Conservation (phyloP, 1,284 basidiomycete genomes). For the Leccinum laetum region DNA sequence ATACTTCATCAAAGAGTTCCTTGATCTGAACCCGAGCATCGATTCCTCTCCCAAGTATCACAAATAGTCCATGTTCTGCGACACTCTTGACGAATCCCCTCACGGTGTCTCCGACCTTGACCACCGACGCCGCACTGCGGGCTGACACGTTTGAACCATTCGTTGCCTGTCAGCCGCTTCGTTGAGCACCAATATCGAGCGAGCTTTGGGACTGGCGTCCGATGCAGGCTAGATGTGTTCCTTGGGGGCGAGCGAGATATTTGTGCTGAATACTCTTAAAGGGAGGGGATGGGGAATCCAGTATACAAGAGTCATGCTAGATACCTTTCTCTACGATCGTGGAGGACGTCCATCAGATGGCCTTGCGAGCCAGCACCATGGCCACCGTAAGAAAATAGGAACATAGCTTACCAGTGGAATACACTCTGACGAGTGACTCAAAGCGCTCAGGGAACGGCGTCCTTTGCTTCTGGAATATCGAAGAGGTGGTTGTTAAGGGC, state of each 20-base stretch:
- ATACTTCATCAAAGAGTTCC: conserved; percentile 88
- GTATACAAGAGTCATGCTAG: not conserved
- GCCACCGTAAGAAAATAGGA: conserved; percentile 38
- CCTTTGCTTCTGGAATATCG: conserved; percentile 61
- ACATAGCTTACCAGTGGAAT: conserved; percentile 48
- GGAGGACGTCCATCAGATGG: not conserved
- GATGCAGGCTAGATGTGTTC: not conserved
- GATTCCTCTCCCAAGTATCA: conserved; percentile 79
- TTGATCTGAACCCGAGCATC: conserved; percentile 94
- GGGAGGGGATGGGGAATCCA: not conserved
- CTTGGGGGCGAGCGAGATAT: too few species aligned
- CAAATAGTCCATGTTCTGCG: conserved; percentile 88
- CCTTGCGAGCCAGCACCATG: conserved; percentile 53
- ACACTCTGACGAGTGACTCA: conserved; percentile 48
- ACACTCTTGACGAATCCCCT: conserved; percentile 92
- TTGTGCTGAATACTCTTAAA: not conserved
- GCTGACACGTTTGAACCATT: conserved; percentile 10
- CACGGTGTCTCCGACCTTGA: conserved; percentile 74
- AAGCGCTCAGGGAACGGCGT: conserved; percentile 34
- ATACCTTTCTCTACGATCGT: not conserved
- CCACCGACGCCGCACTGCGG: not conserved
- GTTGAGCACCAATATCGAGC: not conserved
- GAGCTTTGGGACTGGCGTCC: too few species aligned
- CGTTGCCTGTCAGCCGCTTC: conserved; percentile 12
- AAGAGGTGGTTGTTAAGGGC: conserved; percentile 73